Evolutionary conservation across 1,284 basidiomycete species (phyloP), one percentile per base, ranked within the genome.

Genomic region (Exsudoporus floridanus): DNA sequence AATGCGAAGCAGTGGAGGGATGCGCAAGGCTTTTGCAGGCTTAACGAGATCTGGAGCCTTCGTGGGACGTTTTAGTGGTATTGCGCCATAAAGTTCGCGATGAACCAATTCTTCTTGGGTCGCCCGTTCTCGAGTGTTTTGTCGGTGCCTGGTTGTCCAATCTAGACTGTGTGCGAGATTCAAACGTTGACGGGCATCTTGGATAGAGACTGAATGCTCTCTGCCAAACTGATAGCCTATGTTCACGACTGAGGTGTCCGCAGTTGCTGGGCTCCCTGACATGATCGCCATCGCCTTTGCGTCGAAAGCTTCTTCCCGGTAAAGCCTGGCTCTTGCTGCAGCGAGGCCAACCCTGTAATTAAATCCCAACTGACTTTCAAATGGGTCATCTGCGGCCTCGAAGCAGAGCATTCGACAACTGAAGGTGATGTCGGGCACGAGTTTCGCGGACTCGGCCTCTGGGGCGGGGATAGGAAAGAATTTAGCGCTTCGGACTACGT

Each of bases 351-450:
- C 82, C 50, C 83, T 80, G 80, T 85, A 92, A 34, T 94, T 90
- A 13, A 91, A 75, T 45, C 86, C 90, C 31, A 98, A 71, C 56
- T 79, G 83, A 23, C 84, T 83, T 71, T 99, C 96, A 51, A 98
- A 83, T 0, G 87, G 82, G 65, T 96, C 91, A 67, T 99, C 96
- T 23, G 86, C 82, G n/a, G 86, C 88, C 70, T 98, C 94, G 6
- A 94, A 68, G 61, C 80, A 81, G 39, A 92, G 58, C 43, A 75
- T 76, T 23, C 81, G 76, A 37, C 95, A 73, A 31, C 73, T 77
- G 48, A 98, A 67, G 4, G 73, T 73, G 38, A 97, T 64, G 41
- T 77, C 75, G 0, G 94, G 94, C 3, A 93, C 70, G 0, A 66
- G 60, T 70, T 93, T 95, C 0, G 92, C 82, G 2, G 72, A 76